phyloP scores from a whole-genome alignment of 1,284 basidiomycete species.

The Moniliella sp. region DNA sequence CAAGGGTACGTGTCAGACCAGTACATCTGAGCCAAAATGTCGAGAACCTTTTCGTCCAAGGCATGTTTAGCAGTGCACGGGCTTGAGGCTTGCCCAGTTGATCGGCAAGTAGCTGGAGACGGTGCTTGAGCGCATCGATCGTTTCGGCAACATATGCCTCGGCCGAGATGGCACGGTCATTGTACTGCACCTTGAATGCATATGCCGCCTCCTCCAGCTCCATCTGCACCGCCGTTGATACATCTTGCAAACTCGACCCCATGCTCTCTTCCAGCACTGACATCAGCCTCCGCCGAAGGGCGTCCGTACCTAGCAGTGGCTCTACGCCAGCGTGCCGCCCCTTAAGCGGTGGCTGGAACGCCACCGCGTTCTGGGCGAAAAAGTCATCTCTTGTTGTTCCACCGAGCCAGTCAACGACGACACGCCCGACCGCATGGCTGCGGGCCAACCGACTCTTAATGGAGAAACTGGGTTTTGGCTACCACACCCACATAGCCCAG shows the following conservation, averaged over 20 bases:
- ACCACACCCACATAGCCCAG: conserved; percentile 96
- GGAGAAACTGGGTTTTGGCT: conserved; percentile 36
- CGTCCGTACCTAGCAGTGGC: conserved; percentile 62
- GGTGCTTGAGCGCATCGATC: conserved; percentile 70
- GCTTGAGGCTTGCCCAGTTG: conserved; percentile 77
- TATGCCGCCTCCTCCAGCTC: conserved; percentile 90
- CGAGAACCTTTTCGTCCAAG: conserved; percentile 88
- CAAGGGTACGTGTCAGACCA: conserved; percentile 65
- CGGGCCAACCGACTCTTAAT: conserved; percentile 16
- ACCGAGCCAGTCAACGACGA: conserved; percentile 41
- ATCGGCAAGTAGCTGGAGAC: conserved; percentile 64
- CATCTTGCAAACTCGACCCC: conserved; percentile 78
- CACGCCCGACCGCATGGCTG: conserved; percentile 16
- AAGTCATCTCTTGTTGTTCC: conserved; percentile 54
- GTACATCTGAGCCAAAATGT: conserved; percentile 84
- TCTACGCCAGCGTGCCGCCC: conserved; percentile 37
- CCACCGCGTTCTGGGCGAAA: conserved; percentile 51
- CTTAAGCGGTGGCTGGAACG: conserved; percentile 43
- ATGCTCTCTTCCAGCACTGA: conserved; percentile 89
- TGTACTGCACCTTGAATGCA: conserved; percentile 99
- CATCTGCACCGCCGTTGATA: conserved; percentile 84
- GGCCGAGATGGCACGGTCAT: conserved; percentile 75
- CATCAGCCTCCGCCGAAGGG: conserved; percentile 69
- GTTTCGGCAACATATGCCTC: conserved; percentile 96
- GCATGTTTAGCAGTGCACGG: conserved; percentile 65